A percentile compares a stretch with the other conserved stretches of the same genome.
Conservation (phyloP, 306 rosid species). For the Sphenostylis stenocarpa region DNA sequence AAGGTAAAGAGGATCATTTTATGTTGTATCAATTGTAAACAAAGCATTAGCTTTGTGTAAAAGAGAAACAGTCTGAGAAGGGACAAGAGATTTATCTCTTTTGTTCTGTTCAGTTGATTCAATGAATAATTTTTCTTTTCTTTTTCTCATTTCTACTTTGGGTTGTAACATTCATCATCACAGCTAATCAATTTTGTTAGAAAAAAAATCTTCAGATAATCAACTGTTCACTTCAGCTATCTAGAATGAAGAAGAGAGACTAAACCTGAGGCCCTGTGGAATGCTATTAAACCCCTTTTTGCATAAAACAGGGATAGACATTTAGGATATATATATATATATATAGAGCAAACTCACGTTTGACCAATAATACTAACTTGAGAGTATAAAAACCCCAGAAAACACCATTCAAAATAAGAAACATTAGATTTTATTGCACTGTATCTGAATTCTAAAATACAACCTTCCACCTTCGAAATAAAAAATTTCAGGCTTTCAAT, state of each 20-base stretch:
- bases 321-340: not conserved
- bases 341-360: not conserved
- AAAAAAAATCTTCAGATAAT: not conserved
- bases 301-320: not conserved
- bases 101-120: not conserved
- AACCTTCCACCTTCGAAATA: not conserved
- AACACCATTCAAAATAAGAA: not conserved
- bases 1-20: not conserved
- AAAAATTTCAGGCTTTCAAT: not conserved
- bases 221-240: not conserved
- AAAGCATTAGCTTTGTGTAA: not conserved
- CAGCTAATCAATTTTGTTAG: not conserved
- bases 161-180: not conserved
- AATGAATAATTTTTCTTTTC: not conserved
- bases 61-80: not conserved
- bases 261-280: not conserved
- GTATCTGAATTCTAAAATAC: not conserved
- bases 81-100: not conserved
- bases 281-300: not conserved
- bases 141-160: not conserved
- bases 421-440: not conserved
- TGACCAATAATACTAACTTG: not conserved
- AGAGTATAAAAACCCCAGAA: not conserved
- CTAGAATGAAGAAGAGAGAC: not conserved
- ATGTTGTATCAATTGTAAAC: not conserved